A percentile compares a stretch with the other conserved stretches of the same genome.
These are phyloP conservation scores for Glycyrrhiza uralensis DNA, from an alignment of 306 rosid genomes.

Conservation along the genomic window DNA sequence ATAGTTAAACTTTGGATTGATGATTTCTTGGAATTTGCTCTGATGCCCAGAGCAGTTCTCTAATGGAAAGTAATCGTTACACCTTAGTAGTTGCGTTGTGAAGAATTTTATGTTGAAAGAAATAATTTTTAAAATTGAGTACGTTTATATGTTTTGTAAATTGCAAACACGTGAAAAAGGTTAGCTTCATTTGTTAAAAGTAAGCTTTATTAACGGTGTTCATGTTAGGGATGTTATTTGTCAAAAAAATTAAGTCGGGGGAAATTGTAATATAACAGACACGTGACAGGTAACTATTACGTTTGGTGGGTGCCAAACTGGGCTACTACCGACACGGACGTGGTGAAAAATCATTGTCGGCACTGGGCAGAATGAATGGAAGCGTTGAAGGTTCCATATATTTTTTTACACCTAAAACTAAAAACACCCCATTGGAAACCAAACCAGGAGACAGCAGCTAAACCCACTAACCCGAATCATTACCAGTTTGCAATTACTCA, in stretches of 20 bases:
- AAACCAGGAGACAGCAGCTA: not conserved
- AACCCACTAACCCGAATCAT: not conserved
- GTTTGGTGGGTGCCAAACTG: not conserved
- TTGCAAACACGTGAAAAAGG: not conserved
- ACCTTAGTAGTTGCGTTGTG: not conserved
- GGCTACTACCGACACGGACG: not conserved
- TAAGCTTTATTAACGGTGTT: not conserved
- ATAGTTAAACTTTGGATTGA: slow-evolving; percentile 33
- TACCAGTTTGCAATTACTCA: not conserved
- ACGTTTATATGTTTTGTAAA: not conserved
- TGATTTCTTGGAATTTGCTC: slow-evolving; percentile 12
- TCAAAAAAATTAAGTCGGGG: not conserved
- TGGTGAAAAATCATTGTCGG: not conserved
- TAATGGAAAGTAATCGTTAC: not conserved
- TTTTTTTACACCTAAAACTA: too few species aligned
- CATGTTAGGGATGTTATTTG: not conserved
- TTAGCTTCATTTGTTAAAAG: not conserved
- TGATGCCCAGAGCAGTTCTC: not conserved
- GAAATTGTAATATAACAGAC: not conserved
- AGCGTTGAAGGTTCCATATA: not conserved
- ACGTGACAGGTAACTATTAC: not conserved
- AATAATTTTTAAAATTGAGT: not conserved
- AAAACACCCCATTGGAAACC: not conserved
- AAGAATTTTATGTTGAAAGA: not conserved
- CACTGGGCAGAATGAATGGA: not conserved